Evolutionary conservation across 371 early-diverging fungal species (phyloP).

Genomic region (Mortierella sp.): DNA sequence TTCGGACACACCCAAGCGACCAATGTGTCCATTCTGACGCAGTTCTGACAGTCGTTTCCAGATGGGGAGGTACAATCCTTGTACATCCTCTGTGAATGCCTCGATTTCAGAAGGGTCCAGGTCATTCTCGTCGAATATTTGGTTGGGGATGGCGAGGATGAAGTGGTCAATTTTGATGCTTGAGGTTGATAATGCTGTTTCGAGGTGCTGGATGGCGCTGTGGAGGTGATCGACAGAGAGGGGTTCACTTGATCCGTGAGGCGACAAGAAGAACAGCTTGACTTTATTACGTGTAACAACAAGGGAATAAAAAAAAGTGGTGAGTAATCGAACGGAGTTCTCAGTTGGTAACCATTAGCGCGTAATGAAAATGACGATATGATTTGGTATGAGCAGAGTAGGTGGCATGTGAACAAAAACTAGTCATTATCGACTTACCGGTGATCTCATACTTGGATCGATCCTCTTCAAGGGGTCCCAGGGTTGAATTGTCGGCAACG

Average conservation of each 20-base stretch:
- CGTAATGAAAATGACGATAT: not conserved
- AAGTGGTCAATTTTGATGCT: constrained; percentile 63
- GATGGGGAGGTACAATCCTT: constrained; percentile 31
- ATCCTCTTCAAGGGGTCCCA: constrained; percentile 58
- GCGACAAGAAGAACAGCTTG: constrained; percentile 63
- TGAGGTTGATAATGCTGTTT: constrained; percentile 52
- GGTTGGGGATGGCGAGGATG: constrained; percentile 60
- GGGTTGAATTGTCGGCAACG: constrained; percentile 25
- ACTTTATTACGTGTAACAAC: constrained; percentile 40
- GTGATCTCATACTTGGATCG: constrained; percentile 69
- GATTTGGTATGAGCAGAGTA: not conserved
- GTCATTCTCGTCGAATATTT: constrained; percentile 55
- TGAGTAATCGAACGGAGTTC: not conserved
- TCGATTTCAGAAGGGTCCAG: constrained; percentile 42
- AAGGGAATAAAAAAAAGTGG: no score
- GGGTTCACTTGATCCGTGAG: constrained; percentile 26
- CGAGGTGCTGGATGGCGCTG: constrained; percentile 59
- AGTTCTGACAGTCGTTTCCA: constrained; percentile 45
- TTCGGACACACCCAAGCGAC: constrained; percentile 52
- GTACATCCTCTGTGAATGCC: constrained; percentile 23
- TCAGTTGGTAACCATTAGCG: not conserved
- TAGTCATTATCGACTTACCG: constrained; percentile 43
- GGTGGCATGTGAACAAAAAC: not conserved
- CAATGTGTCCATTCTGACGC: constrained; percentile 37
- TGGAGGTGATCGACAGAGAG: constrained; percentile 55